Conservation (phyloP, 2,329 filamentous ascomycete species). For the Emydomyces testavorans region DNA sequence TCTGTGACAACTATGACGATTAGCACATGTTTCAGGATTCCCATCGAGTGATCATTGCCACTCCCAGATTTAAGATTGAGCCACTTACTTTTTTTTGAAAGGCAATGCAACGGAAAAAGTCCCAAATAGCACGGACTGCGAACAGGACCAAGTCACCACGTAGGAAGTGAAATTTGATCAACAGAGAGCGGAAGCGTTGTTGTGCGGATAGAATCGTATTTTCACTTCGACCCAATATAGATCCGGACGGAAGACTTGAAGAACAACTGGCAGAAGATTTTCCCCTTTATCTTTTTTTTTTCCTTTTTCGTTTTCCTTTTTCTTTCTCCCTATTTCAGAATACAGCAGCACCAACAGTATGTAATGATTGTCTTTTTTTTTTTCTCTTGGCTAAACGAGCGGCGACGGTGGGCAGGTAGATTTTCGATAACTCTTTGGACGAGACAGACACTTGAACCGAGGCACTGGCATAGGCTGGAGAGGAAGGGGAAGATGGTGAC, state of each 20-base stretch:
- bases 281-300: background rate
- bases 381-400: background rate
- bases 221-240: no score
- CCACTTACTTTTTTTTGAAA: background rate
- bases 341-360: background rate
- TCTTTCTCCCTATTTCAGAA: background rate
- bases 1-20: background rate
- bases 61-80: background rate
- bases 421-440: background rate
- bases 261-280: background rate
- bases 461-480: background rate
- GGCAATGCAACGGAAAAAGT: no score
- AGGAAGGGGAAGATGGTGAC: background rate
- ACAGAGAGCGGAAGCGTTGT: no score
- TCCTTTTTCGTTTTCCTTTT: background rate
- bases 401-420: background rate
- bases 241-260: background rate
- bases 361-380: background rate
- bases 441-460: background rate
- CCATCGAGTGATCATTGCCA: background rate
- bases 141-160: no score
- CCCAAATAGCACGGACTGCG: no score
- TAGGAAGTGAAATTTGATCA: no score
- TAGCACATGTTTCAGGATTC: background rate
- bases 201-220: background rate